Base-by-base conservation (phyloP, 805 yeast genomes). In the Yarrowia divulgata region DNA sequence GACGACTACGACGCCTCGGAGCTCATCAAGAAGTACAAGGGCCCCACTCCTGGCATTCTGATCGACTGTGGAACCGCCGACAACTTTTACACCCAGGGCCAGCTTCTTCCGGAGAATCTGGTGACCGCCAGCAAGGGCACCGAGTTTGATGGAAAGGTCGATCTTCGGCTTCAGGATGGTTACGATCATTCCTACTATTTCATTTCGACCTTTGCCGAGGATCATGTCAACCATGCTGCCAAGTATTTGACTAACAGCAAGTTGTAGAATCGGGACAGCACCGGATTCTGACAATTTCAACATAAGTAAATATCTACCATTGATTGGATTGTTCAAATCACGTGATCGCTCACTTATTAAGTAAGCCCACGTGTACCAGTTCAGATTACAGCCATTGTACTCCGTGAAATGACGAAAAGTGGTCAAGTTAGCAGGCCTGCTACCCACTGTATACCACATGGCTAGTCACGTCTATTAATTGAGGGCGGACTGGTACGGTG, bases 101-200 rank as follows among this genome's bases (percentile, higher is more conserved):
- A 91, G 77, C 83, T 95, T 76, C 85, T 87, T 72, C 96, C 97
- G 3, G 93, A 90, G 72, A 85, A 86, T 73, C 83, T 95, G 13
- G 83, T 84, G 9, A 85, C 83, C 62, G 89, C 90, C 9, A 85
- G 86, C 1, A 83, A 88, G 7, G 81, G 86, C 73, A 85, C 84
- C 39, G 78, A 79, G 8, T 88, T 89, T 78, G 85, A 84, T 70
- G 90, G 87, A 5, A 82, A 85, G 69, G 83, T 94, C 70, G 81
- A 85, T 39, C 78, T 90, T 62, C 80, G 86, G 37, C 74, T 86
- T 43, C 97, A 85, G 19, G 93, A 90, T 0, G 97, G 93, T 4
- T 94, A 87, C 76, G 98, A 95, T 75, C 99, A 94, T 77, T 89
- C 93, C 62, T 94, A 93, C 81, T 95, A 85, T 79, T 94, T 93